A percentile compares a stretch with the other conserved stretches of the same genome.
These are phyloP conservation scores for Zygoascus meyerae DNA, from an alignment of 1,139 yeast species.

Conservation along the genomic window DNA sequence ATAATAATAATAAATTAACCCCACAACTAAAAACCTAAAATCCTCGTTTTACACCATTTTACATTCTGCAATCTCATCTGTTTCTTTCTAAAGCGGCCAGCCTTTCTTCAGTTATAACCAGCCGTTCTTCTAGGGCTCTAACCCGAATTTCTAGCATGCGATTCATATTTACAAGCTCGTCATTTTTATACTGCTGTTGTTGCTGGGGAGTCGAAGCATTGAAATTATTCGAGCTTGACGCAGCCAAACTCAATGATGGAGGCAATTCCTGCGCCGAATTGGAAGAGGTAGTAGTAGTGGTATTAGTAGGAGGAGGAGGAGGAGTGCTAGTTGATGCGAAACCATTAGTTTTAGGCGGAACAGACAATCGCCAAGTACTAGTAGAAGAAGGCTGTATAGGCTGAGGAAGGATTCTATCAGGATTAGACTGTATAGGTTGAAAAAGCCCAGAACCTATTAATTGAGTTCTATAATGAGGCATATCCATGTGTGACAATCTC, in stretches of 20 bases:
- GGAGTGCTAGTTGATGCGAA: constrained; percentile 7
- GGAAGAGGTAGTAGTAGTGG: background rate
- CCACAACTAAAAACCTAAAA: too few relatives aligned
- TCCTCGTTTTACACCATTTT: too few relatives aligned
- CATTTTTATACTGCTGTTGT: constrained; percentile 6
- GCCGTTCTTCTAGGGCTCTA: constrained; percentile 29
- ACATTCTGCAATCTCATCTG: too few relatives aligned
- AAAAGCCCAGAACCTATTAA: constrained; percentile 2
- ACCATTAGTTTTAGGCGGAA: background rate
- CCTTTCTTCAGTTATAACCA: constrained; percentile 30
- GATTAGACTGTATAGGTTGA: background rate
- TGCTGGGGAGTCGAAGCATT: constrained; percentile 7
- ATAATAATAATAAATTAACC: too few relatives aligned
- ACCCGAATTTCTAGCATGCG: constrained; percentile 29
- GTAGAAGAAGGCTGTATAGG: constrained; percentile 1
- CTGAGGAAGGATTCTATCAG: constrained; percentile 6
- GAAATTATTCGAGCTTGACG: background rate
- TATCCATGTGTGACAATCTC: constrained; percentile 6
- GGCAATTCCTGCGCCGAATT: too few relatives aligned
- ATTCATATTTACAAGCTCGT: constrained; percentile 20
- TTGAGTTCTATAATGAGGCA: constrained; percentile 3
- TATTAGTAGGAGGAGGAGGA: background rate
- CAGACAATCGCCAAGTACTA: background rate
- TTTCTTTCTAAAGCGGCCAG: constrained; percentile 13
- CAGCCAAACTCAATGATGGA: constrained; percentile 6